Percentiles rank a stretch among this genome's conserved stretches.
Evolutionary conservation across 139 green algal genomes (phyloP).

Genomic region (Zygnema circumcarinatum): DNA sequence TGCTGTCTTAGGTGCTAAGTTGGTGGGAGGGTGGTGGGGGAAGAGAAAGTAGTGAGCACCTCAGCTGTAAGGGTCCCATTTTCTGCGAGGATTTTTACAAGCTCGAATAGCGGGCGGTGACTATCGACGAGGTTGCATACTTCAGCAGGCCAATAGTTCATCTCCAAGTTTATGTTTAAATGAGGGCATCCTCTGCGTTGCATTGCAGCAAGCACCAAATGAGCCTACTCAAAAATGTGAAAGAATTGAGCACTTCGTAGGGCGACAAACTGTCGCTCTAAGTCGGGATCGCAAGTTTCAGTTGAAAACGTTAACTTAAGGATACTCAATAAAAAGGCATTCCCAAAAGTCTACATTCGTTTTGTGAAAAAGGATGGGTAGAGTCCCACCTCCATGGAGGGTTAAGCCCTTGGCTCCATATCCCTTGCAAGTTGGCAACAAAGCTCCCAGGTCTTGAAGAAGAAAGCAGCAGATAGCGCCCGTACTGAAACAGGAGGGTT

Average conservation of each 20-base stretch:
- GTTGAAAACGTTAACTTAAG: too few relatives aligned
- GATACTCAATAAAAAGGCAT: too few relatives aligned
- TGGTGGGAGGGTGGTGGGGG: too few relatives aligned
- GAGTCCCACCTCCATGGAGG: constrained; percentile 15
- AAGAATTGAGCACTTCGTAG: too few relatives aligned
- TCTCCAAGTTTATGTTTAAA: constrained; percentile 21
- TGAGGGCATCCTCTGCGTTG: constrained; percentile 7
- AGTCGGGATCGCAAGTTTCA: too few relatives aligned
- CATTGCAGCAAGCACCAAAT: too few relatives aligned
- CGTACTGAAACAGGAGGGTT: constrained; percentile 1
- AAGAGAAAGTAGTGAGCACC: background rate
- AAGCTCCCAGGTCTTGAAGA: background rate
- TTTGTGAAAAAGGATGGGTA: too few relatives aligned
- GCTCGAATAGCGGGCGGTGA: background rate
- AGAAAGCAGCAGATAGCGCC: constrained; percentile 1
- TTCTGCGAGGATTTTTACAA: background rate
- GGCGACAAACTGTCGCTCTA: too few relatives aligned
- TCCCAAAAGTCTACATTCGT: too few relatives aligned
- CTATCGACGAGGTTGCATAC: background rate
- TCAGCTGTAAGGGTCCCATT: background rate
- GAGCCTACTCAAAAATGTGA: too few relatives aligned
- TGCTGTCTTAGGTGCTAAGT: too few relatives aligned
- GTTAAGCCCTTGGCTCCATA: constrained; percentile 2
- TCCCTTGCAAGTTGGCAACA: constrained; percentile 11
- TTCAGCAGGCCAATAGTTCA: constrained; percentile 22